Percentiles rank a stretch among this genome's conserved stretches.
Conservation (phyloP, 148 eudicot genomes). For the Chenopodium formosanum region DNA sequence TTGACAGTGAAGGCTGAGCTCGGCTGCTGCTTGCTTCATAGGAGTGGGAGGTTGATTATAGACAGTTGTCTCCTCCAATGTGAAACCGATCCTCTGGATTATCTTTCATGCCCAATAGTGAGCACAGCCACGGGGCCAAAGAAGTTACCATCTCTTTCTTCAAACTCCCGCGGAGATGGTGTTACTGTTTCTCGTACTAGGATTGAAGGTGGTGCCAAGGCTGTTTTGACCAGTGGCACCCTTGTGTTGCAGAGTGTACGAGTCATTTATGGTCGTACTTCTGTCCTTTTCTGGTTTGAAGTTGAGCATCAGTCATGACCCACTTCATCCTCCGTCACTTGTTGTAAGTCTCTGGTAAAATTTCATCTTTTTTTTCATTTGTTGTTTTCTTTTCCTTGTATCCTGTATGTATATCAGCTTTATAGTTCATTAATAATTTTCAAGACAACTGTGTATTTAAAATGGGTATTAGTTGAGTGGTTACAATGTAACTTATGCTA, state of each 20-base stretch:
- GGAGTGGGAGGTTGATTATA: constrained; percentile 83
- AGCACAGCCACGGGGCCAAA: constrained; percentile 55
- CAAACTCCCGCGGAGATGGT: constrained; percentile 55
- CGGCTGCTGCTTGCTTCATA: constrained; percentile 94
- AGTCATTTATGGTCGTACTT: constrained; percentile 73
- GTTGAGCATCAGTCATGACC: constrained; percentile 48
- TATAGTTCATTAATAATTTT: neutral
- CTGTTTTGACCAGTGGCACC: constrained; percentile 77
- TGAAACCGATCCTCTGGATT: constrained; percentile 83
- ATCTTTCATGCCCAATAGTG: constrained; percentile 85
- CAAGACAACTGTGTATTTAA: neutral
- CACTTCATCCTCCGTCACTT: neutral
- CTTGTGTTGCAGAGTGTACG: constrained; percentile 77
- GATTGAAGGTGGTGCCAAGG: constrained; percentile 95
- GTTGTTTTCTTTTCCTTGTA: neutral
- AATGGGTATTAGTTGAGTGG: neutral
- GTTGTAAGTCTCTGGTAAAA: neutral
- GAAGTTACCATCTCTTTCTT: constrained; percentile 35
- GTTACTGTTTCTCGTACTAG: constrained; percentile 77
- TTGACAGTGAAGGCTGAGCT: constrained; percentile 88
- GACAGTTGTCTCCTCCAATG: constrained; percentile 90
- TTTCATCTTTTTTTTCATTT: neutral
- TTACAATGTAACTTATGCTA: neutral
- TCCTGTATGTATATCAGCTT: constrained; percentile 4
- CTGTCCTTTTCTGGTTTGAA: constrained; percentile 90